Evolutionary conservation across 2,329 filamentous ascomycete genomes (phyloP).

Genomic region (Cladophialophora carrionii): DNA sequence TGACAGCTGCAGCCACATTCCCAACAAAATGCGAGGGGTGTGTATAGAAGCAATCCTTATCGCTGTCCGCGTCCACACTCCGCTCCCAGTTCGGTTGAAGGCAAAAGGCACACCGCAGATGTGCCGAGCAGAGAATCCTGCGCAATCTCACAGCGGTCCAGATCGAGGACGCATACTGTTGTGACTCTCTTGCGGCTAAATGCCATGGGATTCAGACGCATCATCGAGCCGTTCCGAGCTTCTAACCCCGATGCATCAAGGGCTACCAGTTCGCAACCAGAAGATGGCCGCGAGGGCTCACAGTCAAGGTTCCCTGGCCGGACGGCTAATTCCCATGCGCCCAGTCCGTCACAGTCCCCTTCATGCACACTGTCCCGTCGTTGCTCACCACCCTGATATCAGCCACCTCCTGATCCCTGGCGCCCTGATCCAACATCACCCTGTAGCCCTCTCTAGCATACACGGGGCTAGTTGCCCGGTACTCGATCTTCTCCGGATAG

Average conservation of each 20-base stretch:
- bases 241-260: not conserved
- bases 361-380: slow-evolving; percentile 42
- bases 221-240: not conserved
- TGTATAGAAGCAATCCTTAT: slow-evolving; percentile 9
- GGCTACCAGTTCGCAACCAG: not conserved
- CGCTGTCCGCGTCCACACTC: slow-evolving; percentile 4
- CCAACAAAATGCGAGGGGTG: not conserved
- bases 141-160: not conserved
- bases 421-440: slow-evolving; percentile 47
- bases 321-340: slow-evolving; percentile 1
- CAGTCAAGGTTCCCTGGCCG: not conserved
- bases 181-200: not conserved
- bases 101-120: slow-evolving; percentile 6
- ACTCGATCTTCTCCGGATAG: slow-evolving; percentile 50
- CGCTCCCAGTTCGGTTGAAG: slow-evolving; percentile 10
- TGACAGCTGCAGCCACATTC: slow-evolving; percentile 9
- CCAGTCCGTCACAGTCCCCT: slow-evolving; percentile 39
- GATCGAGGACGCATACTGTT: not conserved
- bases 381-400: slow-evolving; percentile 41
- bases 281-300: not conserved
- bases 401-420: slow-evolving; percentile 33
- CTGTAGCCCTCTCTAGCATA: slow-evolving; percentile 56
- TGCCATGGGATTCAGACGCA: not conserved
- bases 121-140: not conserved
- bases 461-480: slow-evolving; percentile 55